Evolutionary conservation across 1,284 basidiomycete genomes (phyloP), one percentile per base, ranked within the genome.

Genomic region (Lentinus polychrous): DNA sequence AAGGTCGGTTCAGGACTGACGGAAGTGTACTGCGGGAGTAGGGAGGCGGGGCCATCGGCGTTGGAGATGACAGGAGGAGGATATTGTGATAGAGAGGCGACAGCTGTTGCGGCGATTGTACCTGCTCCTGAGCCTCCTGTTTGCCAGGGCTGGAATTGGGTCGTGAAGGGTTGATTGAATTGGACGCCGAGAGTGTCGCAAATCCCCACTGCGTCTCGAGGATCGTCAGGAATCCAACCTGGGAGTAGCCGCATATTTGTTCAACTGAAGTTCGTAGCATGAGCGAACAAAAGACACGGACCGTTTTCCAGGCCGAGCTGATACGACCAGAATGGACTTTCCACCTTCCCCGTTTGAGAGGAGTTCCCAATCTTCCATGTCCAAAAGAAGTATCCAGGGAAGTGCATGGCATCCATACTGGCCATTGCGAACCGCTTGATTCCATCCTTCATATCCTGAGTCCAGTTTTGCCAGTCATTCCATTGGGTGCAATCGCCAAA

Each of bases 221-320:
- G 90, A 62, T 93, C 86, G 3, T 65, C 67, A 5, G 89, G 87
- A 49, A 91, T 81, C 81, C 83, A 93, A 8, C 89, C 90, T 59
- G 33, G 22, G 27, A 18, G 23, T 20, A 4, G 39, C n/a, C 27
- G 24, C 8, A 18, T n/a, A n/a, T 41, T 2, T 46, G 38, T 37
- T 27, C 3, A 10, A 10, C n/a, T 27, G 34, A 31, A 18, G 1
- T 1, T 32, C 5, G 24, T 14, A 8, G 23, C 12, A 22, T 11
- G 6, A 8, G 17, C 12, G 15, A 45, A 2, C 7, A 20, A 4
- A 36, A 42, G n/a, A 5, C 31, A 36, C 56, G 7, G n/a, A 59
- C 79, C 79, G 42, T 78, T 60, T 50, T 71, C 59, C 15, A 77
- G 65, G 17, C 79, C 80, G 45, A 79, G 72, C 52, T 68, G 60